phyloP scores from a whole-genome alignment of 108 stramenopile genomes.

The Seminavis robusta region DNA sequence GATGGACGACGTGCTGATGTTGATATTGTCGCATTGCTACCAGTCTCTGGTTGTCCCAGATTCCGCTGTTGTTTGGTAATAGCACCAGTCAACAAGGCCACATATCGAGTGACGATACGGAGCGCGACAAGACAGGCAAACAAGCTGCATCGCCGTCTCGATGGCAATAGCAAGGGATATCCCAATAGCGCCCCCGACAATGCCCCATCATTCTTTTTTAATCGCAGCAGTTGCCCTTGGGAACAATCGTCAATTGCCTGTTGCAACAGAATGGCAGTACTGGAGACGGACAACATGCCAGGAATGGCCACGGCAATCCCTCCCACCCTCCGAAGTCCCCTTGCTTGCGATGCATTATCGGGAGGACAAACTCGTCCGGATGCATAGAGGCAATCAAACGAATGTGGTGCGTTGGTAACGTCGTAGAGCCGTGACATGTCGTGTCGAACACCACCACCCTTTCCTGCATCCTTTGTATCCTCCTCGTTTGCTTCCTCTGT shows the following conservation, averaged over 20 bases:
- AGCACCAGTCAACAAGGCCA: neutral
- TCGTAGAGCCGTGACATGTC: neutral
- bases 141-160: conserved; percentile 16
- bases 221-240: neutral
- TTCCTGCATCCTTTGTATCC: neutral
- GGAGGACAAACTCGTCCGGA: too few relatives aligned
- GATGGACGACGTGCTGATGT: neutral
- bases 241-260: neutral
- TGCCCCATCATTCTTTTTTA: neutral
- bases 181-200: neutral
- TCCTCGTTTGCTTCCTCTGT: neutral
- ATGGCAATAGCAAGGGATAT: conserved; percentile 11
- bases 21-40: too few relatives aligned
- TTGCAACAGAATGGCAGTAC: neutral
- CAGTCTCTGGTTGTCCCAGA: too few relatives aligned
- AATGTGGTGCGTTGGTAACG: neutral
- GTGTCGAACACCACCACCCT: neutral
- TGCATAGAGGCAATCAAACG: neutral
- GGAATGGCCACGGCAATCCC: too few relatives aligned
- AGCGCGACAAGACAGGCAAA: conserved; percentile 13
- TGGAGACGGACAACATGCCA: too few relatives aligned
- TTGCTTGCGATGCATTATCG: too few relatives aligned
- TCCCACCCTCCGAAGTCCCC: too few relatives aligned
- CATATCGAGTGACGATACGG: conserved; percentile 1
- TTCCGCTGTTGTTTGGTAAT: neutral